phyloP scores from a whole-genome alignment of 1,284 basidiomycete species.

The Polyporus tsugae region DNA sequence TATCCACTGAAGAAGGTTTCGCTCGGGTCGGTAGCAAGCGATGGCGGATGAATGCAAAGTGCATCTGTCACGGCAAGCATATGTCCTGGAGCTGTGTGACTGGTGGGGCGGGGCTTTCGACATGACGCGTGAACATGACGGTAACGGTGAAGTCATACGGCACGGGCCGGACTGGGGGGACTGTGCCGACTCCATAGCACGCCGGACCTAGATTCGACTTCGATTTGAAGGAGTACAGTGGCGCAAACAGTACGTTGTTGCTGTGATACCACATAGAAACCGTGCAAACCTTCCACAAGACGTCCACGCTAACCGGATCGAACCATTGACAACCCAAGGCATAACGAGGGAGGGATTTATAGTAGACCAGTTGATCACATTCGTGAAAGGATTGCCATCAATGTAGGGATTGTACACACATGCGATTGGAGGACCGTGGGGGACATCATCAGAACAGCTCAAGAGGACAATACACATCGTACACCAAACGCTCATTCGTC shows the following conservation, averaged over 20 bases:
- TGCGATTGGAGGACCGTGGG: slow-evolving; percentile 28
- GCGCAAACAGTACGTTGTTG: not conserved
- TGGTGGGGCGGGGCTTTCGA: not conserved
- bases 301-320: not conserved
- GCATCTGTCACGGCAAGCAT: not conserved
- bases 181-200: not conserved
- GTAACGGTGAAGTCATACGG: slow-evolving; percentile 12
- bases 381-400: slow-evolving; percentile 27
- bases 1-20: not conserved
- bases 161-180: not conserved
- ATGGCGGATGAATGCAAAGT: not conserved
- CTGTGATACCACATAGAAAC: not conserved
- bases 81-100: slow-evolving; percentile 5
- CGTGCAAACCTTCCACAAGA: not conserved
- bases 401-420: slow-evolving; percentile 35
- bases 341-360: not conserved
- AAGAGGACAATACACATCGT: slow-evolving; percentile 36
- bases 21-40: not conserved
- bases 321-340: not conserved
- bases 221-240: not conserved
- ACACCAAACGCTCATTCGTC: slow-evolving; percentile 38
- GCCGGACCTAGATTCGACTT: not conserved
- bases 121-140: slow-evolving; percentile 12
- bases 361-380: not conserved
- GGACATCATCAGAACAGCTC: slow-evolving; percentile 28